Evolutionary conservation across 495 filamentous ascomycete genomes (phyloP), one percentile per base, ranked within the genome.

Genomic region (Penicillium maclennaniae): DNA sequence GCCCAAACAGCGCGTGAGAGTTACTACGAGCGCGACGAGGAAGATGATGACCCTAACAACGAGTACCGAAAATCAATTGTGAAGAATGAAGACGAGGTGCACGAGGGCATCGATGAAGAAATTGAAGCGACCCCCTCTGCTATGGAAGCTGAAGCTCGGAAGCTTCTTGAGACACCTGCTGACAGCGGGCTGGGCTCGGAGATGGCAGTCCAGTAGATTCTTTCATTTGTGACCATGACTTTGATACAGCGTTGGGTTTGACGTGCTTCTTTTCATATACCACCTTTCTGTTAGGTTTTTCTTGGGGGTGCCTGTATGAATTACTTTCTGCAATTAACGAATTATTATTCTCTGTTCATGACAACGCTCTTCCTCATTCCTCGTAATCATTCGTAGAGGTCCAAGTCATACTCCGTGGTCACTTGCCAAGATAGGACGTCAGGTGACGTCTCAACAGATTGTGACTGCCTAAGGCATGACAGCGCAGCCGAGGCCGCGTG

Each of bases 151-250:
- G 64, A 61, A 62, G 65, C 47, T 39, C 25, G 56, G 9, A 63
- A 62, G 41, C n/a, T 66, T 21, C 47, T 68, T n/a, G 70, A 67
- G 16, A 65, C 69, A 10, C 60, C 70, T n/a, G 67, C 58, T 51
- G 76, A 78, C 51, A 75, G 71, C 55, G 75, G 71, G 17, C 58
- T 79, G 19, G 76, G 73, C 6, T 66, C 72, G 6, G 76, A 78
- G 47, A 59, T 74, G 54, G 60, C 65, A 52, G 71, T 73, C 38
- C 27, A 57, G 40, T 45, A 65, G 54, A 59, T 48, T 26, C 45
- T 25, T 36, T 26, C 51, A 40, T 43, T 43, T 53, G 55, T 44
- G 45, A 20, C 31, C 47, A 23, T 23, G 23, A 23, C 23, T 44
- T 38, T 58, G 40, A 21, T 23, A n/a, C 59, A 56, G 45, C 56